Conservation (phyloP, 306 rosid genomes). For the Carpinus viminea region DNA sequence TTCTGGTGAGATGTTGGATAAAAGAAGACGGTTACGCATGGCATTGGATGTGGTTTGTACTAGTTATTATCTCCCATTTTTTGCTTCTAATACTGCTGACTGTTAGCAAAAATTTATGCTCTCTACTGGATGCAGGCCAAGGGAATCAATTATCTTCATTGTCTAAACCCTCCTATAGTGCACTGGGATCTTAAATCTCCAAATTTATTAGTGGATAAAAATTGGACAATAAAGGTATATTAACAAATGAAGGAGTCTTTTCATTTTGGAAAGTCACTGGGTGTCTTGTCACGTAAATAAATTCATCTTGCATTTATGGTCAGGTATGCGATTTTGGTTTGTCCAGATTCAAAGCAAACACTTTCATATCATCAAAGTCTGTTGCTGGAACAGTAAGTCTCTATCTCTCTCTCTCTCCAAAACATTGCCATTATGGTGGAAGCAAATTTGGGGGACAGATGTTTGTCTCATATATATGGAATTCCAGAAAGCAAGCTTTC, state of each 20-base stretch:
- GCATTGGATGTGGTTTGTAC: slow-evolving; percentile 87
- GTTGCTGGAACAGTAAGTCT: slow-evolving; percentile 95
- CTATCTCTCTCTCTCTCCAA: slow-evolving; percentile 1
- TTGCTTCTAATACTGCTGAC: neutral
- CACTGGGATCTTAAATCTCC: slow-evolving; percentile 99
- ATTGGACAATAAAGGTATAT: slow-evolving; percentile 92
- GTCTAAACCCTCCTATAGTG: slow-evolving; percentile 84
- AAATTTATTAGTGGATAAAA: slow-evolving; percentile 86
- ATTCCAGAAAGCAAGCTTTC: neutral
- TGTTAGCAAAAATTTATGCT: slow-evolving; percentile 2
- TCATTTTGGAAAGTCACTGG: neutral
- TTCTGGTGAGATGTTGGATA: slow-evolving; percentile 76
- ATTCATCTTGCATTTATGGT: slow-evolving; percentile 23
- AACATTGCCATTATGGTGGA: neutral
- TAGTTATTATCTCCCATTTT: slow-evolving; percentile 11
- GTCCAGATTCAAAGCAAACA: slow-evolving; percentile 94
- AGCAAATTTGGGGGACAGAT: neutral
- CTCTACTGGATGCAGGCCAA: slow-evolving; percentile 68
- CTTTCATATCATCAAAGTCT: slow-evolving; percentile 88
- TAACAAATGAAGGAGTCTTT: slow-evolving; percentile 19
- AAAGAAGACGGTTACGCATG: slow-evolving; percentile 82
- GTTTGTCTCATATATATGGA: neutral
- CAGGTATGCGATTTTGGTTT: slow-evolving; percentile 96
- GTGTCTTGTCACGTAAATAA: slow-evolving; percentile 16
- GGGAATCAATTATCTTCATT: slow-evolving; percentile 96